Conservation (phyloP, 164 flowering plant species). For the Magnolia officinalis region DNA sequence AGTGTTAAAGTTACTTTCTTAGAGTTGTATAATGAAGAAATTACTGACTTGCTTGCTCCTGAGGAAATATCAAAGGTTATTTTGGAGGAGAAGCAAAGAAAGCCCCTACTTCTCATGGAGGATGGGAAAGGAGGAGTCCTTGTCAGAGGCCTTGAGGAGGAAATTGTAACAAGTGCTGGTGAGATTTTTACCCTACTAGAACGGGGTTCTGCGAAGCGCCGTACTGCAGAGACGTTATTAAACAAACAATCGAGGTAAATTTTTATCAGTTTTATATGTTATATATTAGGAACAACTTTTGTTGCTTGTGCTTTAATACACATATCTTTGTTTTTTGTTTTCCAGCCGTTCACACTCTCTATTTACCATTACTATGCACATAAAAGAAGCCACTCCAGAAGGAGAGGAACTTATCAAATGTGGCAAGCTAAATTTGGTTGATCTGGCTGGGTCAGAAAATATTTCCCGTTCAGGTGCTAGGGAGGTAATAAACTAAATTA, state of each 20-base stretch:
- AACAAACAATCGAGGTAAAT: constrained; percentile 93
- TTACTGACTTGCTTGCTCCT: constrained; percentile 88
- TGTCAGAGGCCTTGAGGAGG: constrained; percentile 94
- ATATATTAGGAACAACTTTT: not conserved
- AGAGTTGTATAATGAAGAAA: constrained; percentile 93
- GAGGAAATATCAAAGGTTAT: constrained; percentile 68
- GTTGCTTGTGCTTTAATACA: not conserved
- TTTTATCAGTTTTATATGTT: not conserved
- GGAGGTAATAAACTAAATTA: constrained; percentile 49
- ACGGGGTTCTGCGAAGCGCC: constrained; percentile 90
- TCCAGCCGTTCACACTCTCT: constrained; percentile 96
- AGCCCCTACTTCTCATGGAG: constrained; percentile 84
- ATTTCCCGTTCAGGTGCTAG: constrained; percentile 99
- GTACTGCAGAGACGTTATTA: constrained; percentile 91
- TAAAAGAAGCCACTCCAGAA: constrained; percentile 93
- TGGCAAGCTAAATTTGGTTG: constrained; percentile 95
- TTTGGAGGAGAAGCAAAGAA: constrained; percentile 79
- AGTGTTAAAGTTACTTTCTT: constrained; percentile 97
- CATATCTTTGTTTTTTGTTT: not conserved
- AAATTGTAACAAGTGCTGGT: constrained; percentile 82
- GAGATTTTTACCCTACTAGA: constrained; percentile 89
- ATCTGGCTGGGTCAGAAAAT: constrained; percentile 96
- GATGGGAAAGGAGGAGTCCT: constrained; percentile 99
- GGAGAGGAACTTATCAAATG: constrained; percentile 98
- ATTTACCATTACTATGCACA: constrained; percentile 91